Percentiles rank a stretch among this genome's conserved stretches.
Conservation (phyloP, 805 yeast species). For the Candida loeiensis region DNA sequence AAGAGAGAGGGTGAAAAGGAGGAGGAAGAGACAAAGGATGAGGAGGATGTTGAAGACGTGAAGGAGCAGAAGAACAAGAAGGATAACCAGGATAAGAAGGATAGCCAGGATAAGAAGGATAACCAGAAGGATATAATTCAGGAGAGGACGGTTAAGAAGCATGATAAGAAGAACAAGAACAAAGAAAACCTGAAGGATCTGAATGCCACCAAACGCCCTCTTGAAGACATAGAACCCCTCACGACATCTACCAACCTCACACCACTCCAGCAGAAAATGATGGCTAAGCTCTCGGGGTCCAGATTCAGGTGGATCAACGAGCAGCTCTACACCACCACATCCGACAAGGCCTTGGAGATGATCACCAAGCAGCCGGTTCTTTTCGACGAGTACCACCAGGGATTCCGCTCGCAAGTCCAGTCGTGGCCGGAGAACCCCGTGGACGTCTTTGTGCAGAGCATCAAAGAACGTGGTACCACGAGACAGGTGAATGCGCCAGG, state of each 20-base stretch:
- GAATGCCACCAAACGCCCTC: constrained; percentile 1
- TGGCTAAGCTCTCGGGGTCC: constrained; percentile 90
- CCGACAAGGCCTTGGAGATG: constrained; percentile 70
- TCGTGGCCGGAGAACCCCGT: constrained; percentile 99
- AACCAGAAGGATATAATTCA: too few species aligned
- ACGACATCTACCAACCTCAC: constrained; percentile 52
- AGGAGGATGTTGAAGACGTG: constrained; percentile 22
- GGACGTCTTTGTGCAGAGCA: constrained; percentile 75
- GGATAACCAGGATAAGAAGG: constrained; percentile 16
- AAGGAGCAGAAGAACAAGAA: constrained; percentile 12
- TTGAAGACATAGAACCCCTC: constrained; percentile 14
- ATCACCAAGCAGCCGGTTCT: constrained; percentile 79
- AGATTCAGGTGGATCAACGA: constrained; percentile 98
- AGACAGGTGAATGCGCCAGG: constrained; percentile 92
- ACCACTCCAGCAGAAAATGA: constrained; percentile 91
- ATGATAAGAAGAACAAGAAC: too few species aligned
- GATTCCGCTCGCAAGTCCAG: constrained; percentile 91
- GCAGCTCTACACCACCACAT: constrained; percentile 84
- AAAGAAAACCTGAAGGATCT: constrained; percentile 1
- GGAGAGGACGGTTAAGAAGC: too few species aligned
- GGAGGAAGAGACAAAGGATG: constrained; percentile 26
- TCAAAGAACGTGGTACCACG: constrained; percentile 50
- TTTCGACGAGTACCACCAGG: constrained; percentile 92
- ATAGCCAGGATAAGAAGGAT: constrained; percentile 6
- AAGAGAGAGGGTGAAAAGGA: constrained; percentile 15